phyloP scores from a whole-genome alignment of 768 basidiomycete species.

The Dioszegia aurantiaca region DNA sequence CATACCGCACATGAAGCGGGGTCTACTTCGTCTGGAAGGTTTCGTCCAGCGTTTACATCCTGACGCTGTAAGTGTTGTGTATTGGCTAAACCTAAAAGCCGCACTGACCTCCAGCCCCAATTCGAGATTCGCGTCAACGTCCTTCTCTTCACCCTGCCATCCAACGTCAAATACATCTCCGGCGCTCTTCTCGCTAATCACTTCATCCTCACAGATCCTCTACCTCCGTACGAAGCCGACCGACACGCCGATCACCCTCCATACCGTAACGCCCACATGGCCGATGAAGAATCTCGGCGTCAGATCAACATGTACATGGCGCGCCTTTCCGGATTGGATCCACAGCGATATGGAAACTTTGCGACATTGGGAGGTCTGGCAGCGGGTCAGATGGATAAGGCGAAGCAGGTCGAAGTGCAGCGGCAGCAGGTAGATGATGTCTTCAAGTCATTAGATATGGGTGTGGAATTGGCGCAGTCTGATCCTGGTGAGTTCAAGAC shows the following conservation, averaged over 20 bases:
- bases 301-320: slow-evolving; percentile 13
- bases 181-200: slow-evolving; percentile 67
- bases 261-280: slow-evolving; percentile 82
- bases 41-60: slow-evolving; percentile 44
- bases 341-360: neutral
- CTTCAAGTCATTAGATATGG: slow-evolving; percentile 81
- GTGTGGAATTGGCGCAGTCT: slow-evolving; percentile 80
- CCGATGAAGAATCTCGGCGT: slow-evolving; percentile 20
- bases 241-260: slow-evolving; percentile 61
- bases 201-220: slow-evolving; percentile 76
- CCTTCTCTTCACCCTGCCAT: slow-evolving; percentile 89
- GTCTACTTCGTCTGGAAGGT: slow-evolving; percentile 50
- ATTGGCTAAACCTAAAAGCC: neutral
- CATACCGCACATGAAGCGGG: slow-evolving; percentile 37
- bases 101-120: slow-evolving; percentile 48
- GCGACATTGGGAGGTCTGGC: neutral
- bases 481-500: slow-evolving; percentile 67
- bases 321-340: slow-evolving; percentile 1
- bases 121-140: slow-evolving; percentile 67
- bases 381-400: slow-evolving; percentile 31
- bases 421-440: slow-evolving; percentile 89
- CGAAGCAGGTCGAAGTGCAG: slow-evolving; percentile 85
- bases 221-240: slow-evolving; percentile 62
- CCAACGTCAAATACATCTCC: slow-evolving; percentile 80
- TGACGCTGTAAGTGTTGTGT: slow-evolving; percentile 34